These are phyloP conservation scores for Syzygium aqueum DNA, from an alignment of 345 rosid genomes.

Conservation along the genomic window DNA sequence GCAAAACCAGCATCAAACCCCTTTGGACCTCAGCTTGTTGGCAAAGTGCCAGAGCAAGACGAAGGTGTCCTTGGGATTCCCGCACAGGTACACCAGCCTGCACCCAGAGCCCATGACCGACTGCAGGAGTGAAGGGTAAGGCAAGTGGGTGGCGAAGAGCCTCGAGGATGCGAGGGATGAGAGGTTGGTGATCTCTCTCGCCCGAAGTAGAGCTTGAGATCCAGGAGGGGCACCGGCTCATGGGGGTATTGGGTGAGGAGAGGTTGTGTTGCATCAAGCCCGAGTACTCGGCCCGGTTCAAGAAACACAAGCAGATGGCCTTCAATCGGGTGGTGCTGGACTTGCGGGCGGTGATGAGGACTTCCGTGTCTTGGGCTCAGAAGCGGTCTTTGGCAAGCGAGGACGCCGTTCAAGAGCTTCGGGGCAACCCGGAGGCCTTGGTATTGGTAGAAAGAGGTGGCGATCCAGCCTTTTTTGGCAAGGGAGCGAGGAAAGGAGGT, in stretches of 20 bases:
- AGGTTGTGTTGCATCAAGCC: neutral
- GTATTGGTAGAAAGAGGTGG: neutral
- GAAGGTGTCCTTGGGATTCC: slow-evolving; percentile 9
- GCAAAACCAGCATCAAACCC: too few species aligned
- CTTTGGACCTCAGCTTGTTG: neutral
- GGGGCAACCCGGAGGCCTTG: neutral
- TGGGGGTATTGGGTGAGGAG: neutral
- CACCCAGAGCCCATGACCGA: neutral
- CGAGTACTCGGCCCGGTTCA: neutral
- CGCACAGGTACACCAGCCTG: slow-evolving; percentile 4
- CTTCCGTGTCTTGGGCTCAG: neutral
- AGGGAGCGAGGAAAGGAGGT: neutral
- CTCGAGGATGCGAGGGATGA: neutral
- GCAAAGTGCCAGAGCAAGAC: slow-evolving; percentile 8
- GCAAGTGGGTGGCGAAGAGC: neutral
- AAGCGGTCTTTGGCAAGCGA: neutral
- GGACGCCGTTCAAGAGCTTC: neutral
- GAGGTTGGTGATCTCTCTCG: neutral
- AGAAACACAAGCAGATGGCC: neutral
- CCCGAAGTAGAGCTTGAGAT: neutral
- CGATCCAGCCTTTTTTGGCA: neutral
- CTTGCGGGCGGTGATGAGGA: slow-evolving; percentile 2
- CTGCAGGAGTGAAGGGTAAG: neutral
- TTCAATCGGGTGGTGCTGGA: slow-evolving; percentile 4
- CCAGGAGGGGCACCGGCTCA: slow-evolving; percentile 1